Conservation (phyloP, 345 rosid species). For the Populus ilicifolia region DNA sequence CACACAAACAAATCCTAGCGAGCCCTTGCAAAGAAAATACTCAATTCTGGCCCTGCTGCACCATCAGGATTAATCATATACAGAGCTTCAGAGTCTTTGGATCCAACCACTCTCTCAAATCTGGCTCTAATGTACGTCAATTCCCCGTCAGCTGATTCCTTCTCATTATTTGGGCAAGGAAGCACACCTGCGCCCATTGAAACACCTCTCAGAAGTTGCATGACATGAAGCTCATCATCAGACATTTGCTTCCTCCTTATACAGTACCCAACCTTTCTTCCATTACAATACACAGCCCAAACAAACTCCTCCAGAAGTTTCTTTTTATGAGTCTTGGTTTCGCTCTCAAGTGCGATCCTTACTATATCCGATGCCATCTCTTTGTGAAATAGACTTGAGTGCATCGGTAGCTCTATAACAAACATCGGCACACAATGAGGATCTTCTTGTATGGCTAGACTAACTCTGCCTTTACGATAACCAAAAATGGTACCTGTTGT, state of each 20-base stretch:
- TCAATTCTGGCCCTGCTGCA: slow-evolving; percentile 75
- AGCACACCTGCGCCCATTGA: slow-evolving; percentile 98
- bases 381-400: slow-evolving; percentile 61
- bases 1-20: slow-evolving; percentile 22
- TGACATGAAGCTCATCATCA: slow-evolving; percentile 82
- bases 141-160: slow-evolving; percentile 58
- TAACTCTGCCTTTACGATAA: slow-evolving; percentile 73
- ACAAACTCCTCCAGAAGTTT: slow-evolving; percentile 81
- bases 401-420: slow-evolving; percentile 84
- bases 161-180: slow-evolving; percentile 57
- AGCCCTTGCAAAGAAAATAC: slow-evolving; percentile 83
- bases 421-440: slow-evolving; percentile 77
- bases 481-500: slow-evolving; percentile 87
- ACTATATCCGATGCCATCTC: slow-evolving; percentile 91
- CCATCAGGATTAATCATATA: slow-evolving; percentile 97
- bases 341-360: slow-evolving; percentile 84
- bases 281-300: slow-evolving; percentile 92
- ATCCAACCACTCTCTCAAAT: slow-evolving; percentile 82
- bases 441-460: slow-evolving; percentile 88
- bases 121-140: slow-evolving; percentile 89
- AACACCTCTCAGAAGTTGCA: slow-evolving; percentile 77
- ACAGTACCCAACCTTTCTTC: slow-evolving; percentile 77
- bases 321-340: slow-evolving; percentile 72
- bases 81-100: slow-evolving; percentile 85
- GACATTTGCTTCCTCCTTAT: slow-evolving; percentile 82